Evolutionary conservation across 176 grass and related monocot genomes (phyloP).

Genomic region (Paspalum vaginatum): DNA sequence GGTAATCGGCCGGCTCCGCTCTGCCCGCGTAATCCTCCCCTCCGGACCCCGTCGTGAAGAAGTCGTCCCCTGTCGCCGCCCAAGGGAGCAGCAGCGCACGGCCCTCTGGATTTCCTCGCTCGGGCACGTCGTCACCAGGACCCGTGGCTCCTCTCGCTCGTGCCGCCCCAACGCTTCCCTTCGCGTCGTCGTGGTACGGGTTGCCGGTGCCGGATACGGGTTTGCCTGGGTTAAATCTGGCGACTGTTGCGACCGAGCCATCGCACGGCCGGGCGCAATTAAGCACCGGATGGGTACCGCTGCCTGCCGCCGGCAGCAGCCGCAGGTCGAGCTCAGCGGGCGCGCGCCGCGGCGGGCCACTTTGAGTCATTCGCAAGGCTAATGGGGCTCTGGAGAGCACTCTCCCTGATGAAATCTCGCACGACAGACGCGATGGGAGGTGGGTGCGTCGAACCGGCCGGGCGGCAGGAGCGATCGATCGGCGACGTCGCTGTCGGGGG

Average conservation of each 20-base stretch:
- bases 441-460: not conserved
- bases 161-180: not conserved
- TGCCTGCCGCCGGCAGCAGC: not conserved
- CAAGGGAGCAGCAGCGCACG: constrained; percentile 24
- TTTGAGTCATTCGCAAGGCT: constrained; percentile 47
- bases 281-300: constrained; percentile 26
- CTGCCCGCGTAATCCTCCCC: constrained; percentile 14
- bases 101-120: not conserved
- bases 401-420: no score
- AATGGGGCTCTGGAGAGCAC: no score
- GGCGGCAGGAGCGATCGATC: not conserved
- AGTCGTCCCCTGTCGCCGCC: constrained; percentile 17
- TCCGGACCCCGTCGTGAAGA: no score
- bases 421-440: not conserved
- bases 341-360: constrained; percentile 5
- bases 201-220: not conserved
- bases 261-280: constrained; percentile 50
- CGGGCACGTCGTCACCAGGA: not conserved
- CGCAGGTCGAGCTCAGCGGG: not conserved
- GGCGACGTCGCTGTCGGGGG: constrained; percentile 48
- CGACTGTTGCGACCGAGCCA: constrained; percentile 49
- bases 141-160: not conserved
- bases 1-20: not conserved
- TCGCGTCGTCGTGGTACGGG: not conserved
- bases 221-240: not conserved